These are phyloP conservation scores for Leishmania lainsoni DNA, from an alignment of 208 protist species.

Conservation along the genomic window DNA sequence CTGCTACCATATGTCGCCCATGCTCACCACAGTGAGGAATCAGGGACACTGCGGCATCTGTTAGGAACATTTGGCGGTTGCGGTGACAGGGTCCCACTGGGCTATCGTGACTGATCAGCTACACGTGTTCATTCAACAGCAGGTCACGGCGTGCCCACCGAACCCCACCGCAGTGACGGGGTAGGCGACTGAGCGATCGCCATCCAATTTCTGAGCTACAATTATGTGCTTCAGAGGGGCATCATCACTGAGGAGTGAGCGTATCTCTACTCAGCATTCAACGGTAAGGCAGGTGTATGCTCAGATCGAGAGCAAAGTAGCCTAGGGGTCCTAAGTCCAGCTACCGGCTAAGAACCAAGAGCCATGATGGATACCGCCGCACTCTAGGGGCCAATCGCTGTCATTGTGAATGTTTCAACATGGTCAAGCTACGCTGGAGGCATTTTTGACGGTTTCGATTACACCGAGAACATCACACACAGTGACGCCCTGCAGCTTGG, in stretches of 20 bases:
- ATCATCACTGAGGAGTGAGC: constrained; percentile 60
- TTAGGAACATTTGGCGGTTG: constrained; percentile 67
- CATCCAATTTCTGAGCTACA: constrained; percentile 72
- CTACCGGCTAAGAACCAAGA: constrained; percentile 67
- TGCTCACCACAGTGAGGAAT: constrained; percentile 76
- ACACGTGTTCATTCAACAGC: constrained; percentile 86
- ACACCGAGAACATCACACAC: constrained; percentile 58
- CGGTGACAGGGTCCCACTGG: constrained; percentile 80
- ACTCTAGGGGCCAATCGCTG: constrained; percentile 67
- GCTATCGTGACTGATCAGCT: constrained; percentile 63
- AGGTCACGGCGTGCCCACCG: constrained; percentile 91
- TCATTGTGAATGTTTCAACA: constrained; percentile 73
- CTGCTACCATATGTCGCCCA: constrained; percentile 31
- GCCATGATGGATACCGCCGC: constrained; percentile 59
- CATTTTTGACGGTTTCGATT: constrained; percentile 75
- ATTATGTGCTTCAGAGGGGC: constrained; percentile 64
- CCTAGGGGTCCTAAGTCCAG: constrained; percentile 62
- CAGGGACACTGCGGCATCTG: constrained; percentile 83
- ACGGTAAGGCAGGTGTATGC: constrained; percentile 55
- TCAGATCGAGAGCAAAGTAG: constrained; percentile 12
- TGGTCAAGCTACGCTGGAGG: constrained; percentile 78
- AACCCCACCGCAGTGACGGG: constrained; percentile 65
- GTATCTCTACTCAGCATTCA: constrained; percentile 82
- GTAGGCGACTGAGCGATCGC: constrained; percentile 82
- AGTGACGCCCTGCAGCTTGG: constrained; percentile 91